Percentiles rank a stretch among this genome's conserved stretches.
Conservation (phyloP, 768 basidiomycete genomes). For the Pleurotus citrinopileatus region DNA sequence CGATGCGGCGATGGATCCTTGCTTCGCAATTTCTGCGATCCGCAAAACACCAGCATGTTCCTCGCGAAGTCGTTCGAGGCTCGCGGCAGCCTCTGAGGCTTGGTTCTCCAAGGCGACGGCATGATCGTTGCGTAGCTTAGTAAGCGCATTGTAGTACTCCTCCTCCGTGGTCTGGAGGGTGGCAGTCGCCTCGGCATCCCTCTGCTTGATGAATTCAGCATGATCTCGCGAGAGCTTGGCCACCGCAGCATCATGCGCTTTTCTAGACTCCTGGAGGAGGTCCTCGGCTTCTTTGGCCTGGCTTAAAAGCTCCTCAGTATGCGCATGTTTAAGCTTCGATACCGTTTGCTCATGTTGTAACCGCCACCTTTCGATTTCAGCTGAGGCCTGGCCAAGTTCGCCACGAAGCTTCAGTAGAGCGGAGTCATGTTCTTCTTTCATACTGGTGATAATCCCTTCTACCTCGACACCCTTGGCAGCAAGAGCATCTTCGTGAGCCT, state of each 20-base stretch:
- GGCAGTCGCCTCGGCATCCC: constrained; percentile 55
- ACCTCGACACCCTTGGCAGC: constrained; percentile 37
- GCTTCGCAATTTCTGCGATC: constrained; percentile 70
- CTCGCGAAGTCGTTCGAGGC: constrained; percentile 67
- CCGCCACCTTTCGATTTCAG: constrained; percentile 43
- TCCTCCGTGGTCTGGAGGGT: constrained; percentile 69
- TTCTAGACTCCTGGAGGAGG: constrained; percentile 41
- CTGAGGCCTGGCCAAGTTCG: constrained; percentile 42
- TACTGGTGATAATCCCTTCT: constrained; percentile 41
- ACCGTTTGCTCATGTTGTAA: constrained; percentile 61
- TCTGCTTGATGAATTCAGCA: constrained; percentile 51
- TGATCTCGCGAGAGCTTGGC: constrained; percentile 51
- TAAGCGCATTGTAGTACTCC: constrained; percentile 79
- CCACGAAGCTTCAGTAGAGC: constrained; percentile 26
- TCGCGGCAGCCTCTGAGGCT: constrained; percentile 54
- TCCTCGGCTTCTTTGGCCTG: constrained; percentile 55
- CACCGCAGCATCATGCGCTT: constrained; percentile 54
- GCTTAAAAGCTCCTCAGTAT: constrained; percentile 50
- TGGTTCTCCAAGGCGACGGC: constrained; percentile 61
- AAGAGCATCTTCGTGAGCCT: constrained; percentile 44
- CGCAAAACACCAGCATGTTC: constrained; percentile 75
- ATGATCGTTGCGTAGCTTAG: constrained; percentile 74
- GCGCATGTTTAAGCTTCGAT: constrained; percentile 52
- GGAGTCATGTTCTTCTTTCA: constrained; percentile 49
- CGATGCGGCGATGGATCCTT: constrained; percentile 74